Base-by-base conservation (phyloP, 116 monocot genomes). In the Papilionanthe hybrid region DNA sequence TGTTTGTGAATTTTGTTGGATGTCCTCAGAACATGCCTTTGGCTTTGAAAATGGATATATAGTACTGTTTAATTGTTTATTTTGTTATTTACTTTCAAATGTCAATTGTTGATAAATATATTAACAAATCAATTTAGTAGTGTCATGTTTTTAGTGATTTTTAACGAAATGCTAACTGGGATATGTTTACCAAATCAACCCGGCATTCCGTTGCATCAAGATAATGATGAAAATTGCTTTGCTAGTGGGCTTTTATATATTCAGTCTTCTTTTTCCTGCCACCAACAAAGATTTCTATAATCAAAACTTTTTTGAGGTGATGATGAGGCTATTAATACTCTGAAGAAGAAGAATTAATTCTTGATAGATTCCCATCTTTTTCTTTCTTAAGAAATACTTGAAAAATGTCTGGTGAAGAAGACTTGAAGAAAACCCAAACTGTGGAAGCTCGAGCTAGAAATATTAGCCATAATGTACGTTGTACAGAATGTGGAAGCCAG, bases 401-500 rank as follows among this genome's bases (percentile, higher is more conserved):
- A 71, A 49, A 25, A 55, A 89, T 86, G 89, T 81, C 63, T 15
- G 83, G 89, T 48, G 81, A 82, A 18, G 89, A 91, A 1, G 93
- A 91, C 22, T 15, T 84, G 28, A 93, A 93, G 86, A 92, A 91
- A 82, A 43, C 76, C 5, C 92, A 85, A 72, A 91, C 81, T 19
- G 79, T 90, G 11, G 94, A 97, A 63, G 91, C 89, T 27, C 87
- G 92, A 29, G 91, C 96, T 8, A 97, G 91, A 75, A 94, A 86
- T 67, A 91, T 97, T 23, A 97, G 92, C 83, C 96, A 95, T 49
- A 95, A 91, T 78, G 94, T 97, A 20, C 88, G 94, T 18, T 97
- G 96, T 82, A 97, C 92, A 13, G 94, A 97, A 80, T 97, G 94
- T 57, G 96, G 96, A 44, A 97, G 94, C 86, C 94, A 97, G 47